These are phyloP conservation scores for Cryphonectria radicalis DNA, from an alignment of 2,329 filamentous ascomycete species.

Conservation along the genomic window DNA sequence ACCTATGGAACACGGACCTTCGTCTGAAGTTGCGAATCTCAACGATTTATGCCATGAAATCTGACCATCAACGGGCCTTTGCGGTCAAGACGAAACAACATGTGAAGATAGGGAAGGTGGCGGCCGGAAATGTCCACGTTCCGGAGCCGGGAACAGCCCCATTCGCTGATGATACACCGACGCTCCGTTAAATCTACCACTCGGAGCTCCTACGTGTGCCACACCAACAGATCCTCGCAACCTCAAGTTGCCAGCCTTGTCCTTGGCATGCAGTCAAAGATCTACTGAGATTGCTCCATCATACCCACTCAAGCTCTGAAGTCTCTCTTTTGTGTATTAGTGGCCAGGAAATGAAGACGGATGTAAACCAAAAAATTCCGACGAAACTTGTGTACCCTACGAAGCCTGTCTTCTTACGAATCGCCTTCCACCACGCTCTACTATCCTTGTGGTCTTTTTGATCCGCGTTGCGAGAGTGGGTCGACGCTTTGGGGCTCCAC, in stretches of 20 bases:
- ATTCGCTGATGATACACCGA: background rate
- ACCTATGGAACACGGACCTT: background rate
- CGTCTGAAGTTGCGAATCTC: background rate
- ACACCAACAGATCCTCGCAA: background rate
- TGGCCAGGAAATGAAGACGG: background rate
- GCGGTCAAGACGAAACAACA: background rate
- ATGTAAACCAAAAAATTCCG: background rate
- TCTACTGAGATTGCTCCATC: background rate
- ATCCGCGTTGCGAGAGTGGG: background rate
- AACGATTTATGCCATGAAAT: background rate
- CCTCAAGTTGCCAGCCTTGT: background rate
- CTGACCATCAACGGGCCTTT: background rate
- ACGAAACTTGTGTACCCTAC: too few relatives aligned
- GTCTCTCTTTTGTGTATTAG: background rate
- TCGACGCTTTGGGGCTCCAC: background rate
- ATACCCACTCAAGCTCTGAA: background rate
- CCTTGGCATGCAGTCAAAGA: background rate
- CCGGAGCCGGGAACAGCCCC: background rate
- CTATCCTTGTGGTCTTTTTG: background rate
- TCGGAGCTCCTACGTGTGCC: background rate
- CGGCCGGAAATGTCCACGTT: background rate
- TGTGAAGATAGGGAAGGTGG: background rate
- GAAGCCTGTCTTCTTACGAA: background rate
- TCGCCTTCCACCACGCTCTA: background rate
- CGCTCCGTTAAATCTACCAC: background rate